Conservation (phyloP, 352 stramenopile species). For the Globisporangium abappressorium region DNA sequence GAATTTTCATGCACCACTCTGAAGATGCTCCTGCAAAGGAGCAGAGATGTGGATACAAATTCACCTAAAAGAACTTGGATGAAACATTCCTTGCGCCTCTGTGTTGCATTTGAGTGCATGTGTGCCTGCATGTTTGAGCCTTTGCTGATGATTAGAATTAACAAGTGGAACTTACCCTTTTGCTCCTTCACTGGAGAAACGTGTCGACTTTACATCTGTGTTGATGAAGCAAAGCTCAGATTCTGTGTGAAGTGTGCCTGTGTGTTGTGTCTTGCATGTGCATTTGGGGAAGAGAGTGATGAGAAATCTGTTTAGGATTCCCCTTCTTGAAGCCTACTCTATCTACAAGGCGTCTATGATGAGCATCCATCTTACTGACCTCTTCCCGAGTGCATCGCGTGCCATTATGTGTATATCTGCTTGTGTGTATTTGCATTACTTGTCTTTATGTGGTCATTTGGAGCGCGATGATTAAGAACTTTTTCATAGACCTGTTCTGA, state of each 20-base stretch:
- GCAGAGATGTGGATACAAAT: slow-evolving; percentile 56
- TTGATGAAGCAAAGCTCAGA: slow-evolving; percentile 77
- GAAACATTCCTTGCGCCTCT: slow-evolving; percentile 39
- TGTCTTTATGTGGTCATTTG: background rate
- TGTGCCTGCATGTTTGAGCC: slow-evolving; percentile 11
- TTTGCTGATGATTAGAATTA: slow-evolving; percentile 67
- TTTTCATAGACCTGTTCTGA: slow-evolving; percentile 90
- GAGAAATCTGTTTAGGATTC: slow-evolving; percentile 84
- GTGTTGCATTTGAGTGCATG: slow-evolving; percentile 1
- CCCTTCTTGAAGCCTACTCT: slow-evolving; percentile 73
- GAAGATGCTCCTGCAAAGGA: slow-evolving; percentile 34
- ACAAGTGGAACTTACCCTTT: slow-evolving; percentile 81
- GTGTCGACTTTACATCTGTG: slow-evolving; percentile 88
- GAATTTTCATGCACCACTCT: slow-evolving; percentile 88
- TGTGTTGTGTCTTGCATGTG: slow-evolving; percentile 17
- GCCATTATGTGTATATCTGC: background rate
- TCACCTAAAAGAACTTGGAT: slow-evolving; percentile 59
- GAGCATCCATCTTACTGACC: slow-evolving; percentile 61
- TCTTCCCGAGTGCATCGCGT: slow-evolving; percentile 11
- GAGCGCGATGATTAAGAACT: slow-evolving; percentile 80
- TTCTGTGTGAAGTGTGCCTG: slow-evolving; percentile 20
- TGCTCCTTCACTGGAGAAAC: slow-evolving; percentile 65
- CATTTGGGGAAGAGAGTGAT: slow-evolving; percentile 40
- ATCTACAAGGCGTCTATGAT: slow-evolving; percentile 65
- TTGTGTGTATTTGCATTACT: slow-evolving; percentile 10